Evolutionary conservation across 805 yeast species (phyloP).

Genomic region (Nakazawaea ambrosiae): DNA sequence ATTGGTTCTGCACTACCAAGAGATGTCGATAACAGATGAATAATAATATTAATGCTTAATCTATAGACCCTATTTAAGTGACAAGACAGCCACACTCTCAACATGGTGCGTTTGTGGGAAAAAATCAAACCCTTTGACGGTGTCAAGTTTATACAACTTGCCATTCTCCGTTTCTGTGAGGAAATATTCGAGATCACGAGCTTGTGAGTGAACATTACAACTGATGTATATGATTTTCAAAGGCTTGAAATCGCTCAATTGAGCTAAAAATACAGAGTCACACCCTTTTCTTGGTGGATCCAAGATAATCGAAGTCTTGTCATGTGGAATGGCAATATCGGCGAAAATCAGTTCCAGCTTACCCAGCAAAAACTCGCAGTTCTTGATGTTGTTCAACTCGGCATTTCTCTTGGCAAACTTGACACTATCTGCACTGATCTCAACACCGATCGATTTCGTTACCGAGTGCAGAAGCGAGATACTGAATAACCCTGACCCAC

Average conservation of each 20-base stretch:
- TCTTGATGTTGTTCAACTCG: slow-evolving; percentile 59
- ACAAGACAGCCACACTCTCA: slow-evolving; percentile 76
- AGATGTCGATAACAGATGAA: too few relatives aligned
- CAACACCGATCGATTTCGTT: slow-evolving; percentile 87
- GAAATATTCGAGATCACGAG: slow-evolving; percentile 85
- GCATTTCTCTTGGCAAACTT: slow-evolving; percentile 84
- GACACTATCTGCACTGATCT: slow-evolving; percentile 86
- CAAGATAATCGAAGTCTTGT: slow-evolving; percentile 78
- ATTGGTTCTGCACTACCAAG: too few relatives aligned
- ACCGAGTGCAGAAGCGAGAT: slow-evolving; percentile 79
- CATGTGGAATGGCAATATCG: slow-evolving; percentile 66
- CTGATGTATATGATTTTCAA: slow-evolving; percentile 88
- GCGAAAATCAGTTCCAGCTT: slow-evolving; percentile 88
- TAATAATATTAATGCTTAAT: too few relatives aligned
- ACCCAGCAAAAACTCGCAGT: slow-evolving; percentile 83
- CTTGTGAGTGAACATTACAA: slow-evolving; percentile 97
- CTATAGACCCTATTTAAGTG: too few relatives aligned
- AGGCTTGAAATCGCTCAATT: slow-evolving; percentile 77
- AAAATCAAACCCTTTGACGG: slow-evolving; percentile 91
- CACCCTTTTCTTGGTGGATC: slow-evolving; percentile 99
- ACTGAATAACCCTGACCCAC: slow-evolving; percentile 93
- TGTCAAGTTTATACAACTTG: slow-evolving; percentile 59
- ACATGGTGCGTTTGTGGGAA: slow-evolving; percentile 95
- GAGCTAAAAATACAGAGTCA: slow-evolving; percentile 80
- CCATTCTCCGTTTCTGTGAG: slow-evolving; percentile 61